These are phyloP conservation scores for Aspergillus sp. DNA, from an alignment of 2,329 filamentous ascomycete genomes.

Conservation along the genomic window DNA sequence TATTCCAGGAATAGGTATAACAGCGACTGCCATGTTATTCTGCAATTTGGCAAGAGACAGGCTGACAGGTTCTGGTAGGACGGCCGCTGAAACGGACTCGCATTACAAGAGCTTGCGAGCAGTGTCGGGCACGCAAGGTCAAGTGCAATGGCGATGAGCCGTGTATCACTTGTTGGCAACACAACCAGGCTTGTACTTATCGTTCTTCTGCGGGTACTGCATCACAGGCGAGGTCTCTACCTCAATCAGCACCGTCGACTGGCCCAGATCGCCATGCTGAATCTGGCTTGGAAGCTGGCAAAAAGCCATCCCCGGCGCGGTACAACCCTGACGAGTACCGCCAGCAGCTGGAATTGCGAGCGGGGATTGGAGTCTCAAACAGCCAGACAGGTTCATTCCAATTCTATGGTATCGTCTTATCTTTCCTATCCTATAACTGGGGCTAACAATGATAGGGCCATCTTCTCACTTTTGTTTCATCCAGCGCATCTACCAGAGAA, in stretches of 20 bases:
- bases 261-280: not conserved
- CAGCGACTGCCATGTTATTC: no score
- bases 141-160: slow-evolving; percentile 9
- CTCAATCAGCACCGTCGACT: no score
- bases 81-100: slow-evolving; percentile 1
- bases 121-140: slow-evolving; percentile 9
- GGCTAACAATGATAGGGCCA: slow-evolving; percentile 2
- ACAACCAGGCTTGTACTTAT: slow-evolving; percentile 5
- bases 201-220: slow-evolving; percentile 1
- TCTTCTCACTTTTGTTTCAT: slow-evolving; percentile 12
- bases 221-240: no score
- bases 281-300: not conserved
- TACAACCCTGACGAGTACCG: slow-evolving; percentile 9
- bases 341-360: slow-evolving; percentile 9
- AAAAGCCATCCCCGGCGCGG: not conserved
- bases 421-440: no score
- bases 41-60: no score
- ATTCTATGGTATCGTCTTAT: slow-evolving; percentile 7
- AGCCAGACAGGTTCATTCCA: slow-evolving; percentile 9
- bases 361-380: slow-evolving; percentile 10
- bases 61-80: no score
- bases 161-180: slow-evolving; percentile 6
- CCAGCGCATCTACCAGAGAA: slow-evolving; percentile 11
- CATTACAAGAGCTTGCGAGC: slow-evolving; percentile 9
- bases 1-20: no score